These are phyloP conservation scores for Sanghuangporus sanghuang DNA, from an alignment of 1,284 basidiomycete species.

Conservation along the genomic window DNA sequence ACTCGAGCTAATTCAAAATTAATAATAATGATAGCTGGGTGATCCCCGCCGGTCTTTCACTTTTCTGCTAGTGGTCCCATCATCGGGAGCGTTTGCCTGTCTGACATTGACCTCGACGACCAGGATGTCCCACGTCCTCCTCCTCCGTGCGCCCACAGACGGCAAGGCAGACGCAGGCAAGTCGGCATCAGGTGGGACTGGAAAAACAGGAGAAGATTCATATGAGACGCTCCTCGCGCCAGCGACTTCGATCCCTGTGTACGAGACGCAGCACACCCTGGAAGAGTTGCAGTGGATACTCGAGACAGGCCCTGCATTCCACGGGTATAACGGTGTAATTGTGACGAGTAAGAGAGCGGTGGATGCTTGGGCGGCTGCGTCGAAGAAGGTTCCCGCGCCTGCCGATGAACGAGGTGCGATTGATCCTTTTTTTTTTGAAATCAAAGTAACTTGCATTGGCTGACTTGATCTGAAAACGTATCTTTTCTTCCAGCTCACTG, in stretches of 20 bases:
- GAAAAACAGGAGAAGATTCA: slow-evolving; percentile 34
- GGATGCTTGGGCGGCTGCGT: slow-evolving; percentile 55
- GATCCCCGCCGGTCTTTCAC: too few relatives aligned
- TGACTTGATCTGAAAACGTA: not conserved
- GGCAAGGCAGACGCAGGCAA: slow-evolving; percentile 27
- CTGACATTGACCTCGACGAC: not conserved
- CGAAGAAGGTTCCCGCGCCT: slow-evolving; percentile 23
- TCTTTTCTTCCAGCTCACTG: slow-evolving; percentile 33
- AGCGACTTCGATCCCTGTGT: slow-evolving; percentile 55
- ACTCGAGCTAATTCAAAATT: too few relatives aligned
- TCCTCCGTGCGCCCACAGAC: slow-evolving; percentile 47
- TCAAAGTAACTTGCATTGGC: not conserved
- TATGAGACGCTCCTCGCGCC: slow-evolving; percentile 44
- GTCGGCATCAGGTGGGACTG: slow-evolving; percentile 18
- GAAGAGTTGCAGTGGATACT: slow-evolving; percentile 41
- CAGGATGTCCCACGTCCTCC: slow-evolving; percentile 33
- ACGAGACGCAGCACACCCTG: slow-evolving; percentile 51
- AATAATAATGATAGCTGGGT: too few relatives aligned
- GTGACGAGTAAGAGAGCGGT: slow-evolving; percentile 69
- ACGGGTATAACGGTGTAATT: slow-evolving; percentile 51
- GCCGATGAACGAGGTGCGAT: slow-evolving; percentile 8
- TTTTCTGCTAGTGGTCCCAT: too few relatives aligned
- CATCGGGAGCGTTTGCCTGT: not conserved
- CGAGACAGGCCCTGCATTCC: slow-evolving; percentile 29
- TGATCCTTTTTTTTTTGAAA: not conserved